Percentiles rank a stretch among this genome's conserved stretches.
These are phyloP conservation scores for Entrophospora sp. DNA, from an alignment of 192 early-diverging fungal species.

Conservation along the genomic window DNA sequence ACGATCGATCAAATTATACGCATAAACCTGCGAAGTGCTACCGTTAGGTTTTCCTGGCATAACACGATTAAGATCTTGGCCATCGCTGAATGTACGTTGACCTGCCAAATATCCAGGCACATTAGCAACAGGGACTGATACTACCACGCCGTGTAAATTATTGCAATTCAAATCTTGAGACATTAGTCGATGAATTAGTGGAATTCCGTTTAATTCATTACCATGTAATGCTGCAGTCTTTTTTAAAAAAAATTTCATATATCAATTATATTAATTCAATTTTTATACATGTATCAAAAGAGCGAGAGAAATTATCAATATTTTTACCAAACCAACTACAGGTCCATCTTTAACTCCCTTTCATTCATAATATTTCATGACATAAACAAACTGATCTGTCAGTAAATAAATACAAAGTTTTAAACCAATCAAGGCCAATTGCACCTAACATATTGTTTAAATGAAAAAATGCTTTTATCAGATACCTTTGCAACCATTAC, in stretches of 20 bases:
- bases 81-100: constrained; percentile 76
- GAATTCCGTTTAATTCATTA: constrained; percentile 89
- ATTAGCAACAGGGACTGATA: constrained; percentile 85
- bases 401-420: too few species aligned
- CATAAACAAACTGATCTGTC: too few species aligned
- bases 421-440: too few species aligned
- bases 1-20: constrained; percentile 71
- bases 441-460: too few species aligned
- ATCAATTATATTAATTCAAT: too few species aligned
- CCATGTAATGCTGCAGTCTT: constrained; percentile 85
- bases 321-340: constrained; percentile 42
- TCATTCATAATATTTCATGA: too few species aligned
- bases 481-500: constrained; percentile 57
- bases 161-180: constrained; percentile 61
- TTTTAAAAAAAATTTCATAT: too few species aligned
- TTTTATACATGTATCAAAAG: too few species aligned
- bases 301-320: too few species aligned
- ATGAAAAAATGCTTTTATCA: too few species aligned
- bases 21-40: constrained; percentile 73
- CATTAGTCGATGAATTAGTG: constrained; percentile 80
- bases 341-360: constrained; percentile 53
- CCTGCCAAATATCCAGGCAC: constrained; percentile 74
- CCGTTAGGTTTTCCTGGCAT: constrained; percentile 77
- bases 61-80: constrained; percentile 77
- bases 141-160: constrained; percentile 71